Conservation (phyloP, 208 protist genomes). For the Acanthamoeba quina region DNA sequence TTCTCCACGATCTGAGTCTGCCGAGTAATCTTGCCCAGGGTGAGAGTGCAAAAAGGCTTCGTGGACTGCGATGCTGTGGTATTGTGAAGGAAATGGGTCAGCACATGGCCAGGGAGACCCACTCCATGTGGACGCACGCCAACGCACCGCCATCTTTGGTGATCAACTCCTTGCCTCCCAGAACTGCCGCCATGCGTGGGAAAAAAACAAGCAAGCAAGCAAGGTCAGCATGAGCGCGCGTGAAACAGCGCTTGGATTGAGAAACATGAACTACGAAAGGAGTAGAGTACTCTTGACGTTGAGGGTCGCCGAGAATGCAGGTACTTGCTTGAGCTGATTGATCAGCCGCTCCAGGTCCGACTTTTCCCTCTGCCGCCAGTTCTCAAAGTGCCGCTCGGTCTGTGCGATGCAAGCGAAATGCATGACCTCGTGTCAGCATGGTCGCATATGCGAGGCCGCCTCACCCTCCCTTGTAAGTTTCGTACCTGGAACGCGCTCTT, state of each 20-base stretch:
- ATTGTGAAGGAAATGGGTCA: neutral
- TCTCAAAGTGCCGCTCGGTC: slow-evolving; percentile 53
- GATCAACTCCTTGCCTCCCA: slow-evolving; percentile 8
- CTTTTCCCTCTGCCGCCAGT: slow-evolving; percentile 57
- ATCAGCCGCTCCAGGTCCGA: slow-evolving; percentile 45
- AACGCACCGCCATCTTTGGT: slow-evolving; percentile 14
- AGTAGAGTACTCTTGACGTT: slow-evolving; percentile 13
- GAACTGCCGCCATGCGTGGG: neutral
- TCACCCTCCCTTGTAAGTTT: too few species aligned
- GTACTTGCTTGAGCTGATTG: slow-evolving; percentile 31
- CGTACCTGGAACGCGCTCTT: neutral
- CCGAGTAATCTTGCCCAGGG: neutral
- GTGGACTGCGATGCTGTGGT: neutral
- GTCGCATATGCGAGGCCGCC: neutral
- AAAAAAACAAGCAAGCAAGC: too few species aligned
- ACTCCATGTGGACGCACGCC: neutral
- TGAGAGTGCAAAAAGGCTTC: slow-evolving; percentile 24
- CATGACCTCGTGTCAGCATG: neutral
- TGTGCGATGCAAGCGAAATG: neutral
- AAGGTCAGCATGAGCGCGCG: neutral
- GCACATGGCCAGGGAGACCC: too few species aligned
- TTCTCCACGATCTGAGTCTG: slow-evolving; percentile 40
- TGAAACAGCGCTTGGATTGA: neutral
- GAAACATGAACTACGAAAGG: neutral
- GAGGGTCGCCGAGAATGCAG: slow-evolving; percentile 30